Base-by-base conservation (phyloP, 2,329 filamentous ascomycete species). In the Leptographium wingfieldii region DNA sequence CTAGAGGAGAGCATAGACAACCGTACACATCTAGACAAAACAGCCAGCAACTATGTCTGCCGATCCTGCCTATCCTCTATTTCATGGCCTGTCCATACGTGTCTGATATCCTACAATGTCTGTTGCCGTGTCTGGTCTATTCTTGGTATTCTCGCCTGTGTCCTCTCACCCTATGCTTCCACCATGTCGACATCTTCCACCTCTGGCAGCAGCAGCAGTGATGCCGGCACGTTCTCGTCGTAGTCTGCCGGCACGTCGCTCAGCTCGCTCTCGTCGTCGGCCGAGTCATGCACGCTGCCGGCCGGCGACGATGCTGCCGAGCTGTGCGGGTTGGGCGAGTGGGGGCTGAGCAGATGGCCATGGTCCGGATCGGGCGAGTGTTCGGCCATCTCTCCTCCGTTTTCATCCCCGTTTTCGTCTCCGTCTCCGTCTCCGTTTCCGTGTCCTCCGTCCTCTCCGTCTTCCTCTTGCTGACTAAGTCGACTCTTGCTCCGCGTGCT, bases 211-310 rank as follows among this genome's bases (percentile, higher is more conserved):
- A 58, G 82, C 70, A 82, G 83, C 70, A 82, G 66, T 14, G 75
- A 75, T 1, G 77, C 73, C 1, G 80, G 79, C 35, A 79, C 76
- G 49, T 84, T 79, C 53, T 83, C 79, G 57, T 84, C 80, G 60
- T 81, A 82, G 49, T 78, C 80, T 4, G 79, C 72, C 31, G 82
- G 76, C 5, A 84, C 79, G 62, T 88, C 85, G 58, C 83, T 87
- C 0, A 88, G 73, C 63, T 87, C 85, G 67, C 84, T 87, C 69
- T 88, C 85, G 59, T 86, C 83, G 63, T 87, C 84, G 0, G 81
- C 84, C 49, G 80, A 85, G 62, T 86, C 83, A 62, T 85, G 81
- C 9, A 84, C 72, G 61, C 81, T 88, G 6, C 79, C 80, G 0
- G 79, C 77, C 60, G 82, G 84, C 56, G 75, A 81, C 38, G 65